Conservation (phyloP, 2,329 filamentous ascomycete genomes). For the Nannizziopsis arthrosporioides region DNA sequence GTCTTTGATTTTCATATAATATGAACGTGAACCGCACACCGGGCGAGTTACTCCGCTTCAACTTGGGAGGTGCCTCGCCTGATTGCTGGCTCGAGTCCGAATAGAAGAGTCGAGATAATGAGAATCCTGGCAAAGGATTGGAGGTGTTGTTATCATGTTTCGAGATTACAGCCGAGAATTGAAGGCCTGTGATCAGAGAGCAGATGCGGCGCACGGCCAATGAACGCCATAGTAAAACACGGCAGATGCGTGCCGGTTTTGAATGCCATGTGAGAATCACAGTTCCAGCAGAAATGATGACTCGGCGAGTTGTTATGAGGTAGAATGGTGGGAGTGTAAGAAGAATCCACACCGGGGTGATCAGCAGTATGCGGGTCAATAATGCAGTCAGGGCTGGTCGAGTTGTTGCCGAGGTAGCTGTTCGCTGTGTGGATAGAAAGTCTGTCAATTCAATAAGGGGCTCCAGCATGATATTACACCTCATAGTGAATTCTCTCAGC, state of each 20-base stretch:
- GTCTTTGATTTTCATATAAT: constrained; percentile 87
- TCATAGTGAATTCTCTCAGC: constrained; percentile 74
- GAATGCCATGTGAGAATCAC: constrained; percentile 86
- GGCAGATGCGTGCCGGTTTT: constrained; percentile 67
- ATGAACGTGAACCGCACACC: constrained; percentile 95
- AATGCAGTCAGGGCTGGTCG: constrained; percentile 78
- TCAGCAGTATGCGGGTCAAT: constrained; percentile 75
- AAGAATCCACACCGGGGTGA: constrained; percentile 77
- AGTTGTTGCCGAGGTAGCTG: constrained; percentile 81
- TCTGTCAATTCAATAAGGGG: constrained; percentile 82
- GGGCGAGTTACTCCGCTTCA: constrained; percentile 43
- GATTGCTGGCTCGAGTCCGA: constrained; percentile 35
- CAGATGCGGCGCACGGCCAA: constrained; percentile 57
- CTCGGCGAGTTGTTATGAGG: constrained; percentile 74
- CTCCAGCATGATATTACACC: constrained; percentile 85
- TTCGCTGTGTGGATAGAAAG: constrained; percentile 82
- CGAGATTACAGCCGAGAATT: constrained; percentile 8
- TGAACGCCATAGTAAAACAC: constrained; percentile 85
- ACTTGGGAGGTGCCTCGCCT: constrained; percentile 39
- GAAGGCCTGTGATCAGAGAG: constrained; percentile 65
- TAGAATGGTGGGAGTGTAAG: constrained; percentile 71
- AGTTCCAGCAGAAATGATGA: constrained; percentile 77
- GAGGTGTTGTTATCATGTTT: constrained; percentile 11
- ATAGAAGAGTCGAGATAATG: constrained; percentile 26
- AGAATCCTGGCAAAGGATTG: constrained; percentile 17